phyloP scores from a whole-genome alignment of 345 rosid species.

The Clausena lansium region DNA sequence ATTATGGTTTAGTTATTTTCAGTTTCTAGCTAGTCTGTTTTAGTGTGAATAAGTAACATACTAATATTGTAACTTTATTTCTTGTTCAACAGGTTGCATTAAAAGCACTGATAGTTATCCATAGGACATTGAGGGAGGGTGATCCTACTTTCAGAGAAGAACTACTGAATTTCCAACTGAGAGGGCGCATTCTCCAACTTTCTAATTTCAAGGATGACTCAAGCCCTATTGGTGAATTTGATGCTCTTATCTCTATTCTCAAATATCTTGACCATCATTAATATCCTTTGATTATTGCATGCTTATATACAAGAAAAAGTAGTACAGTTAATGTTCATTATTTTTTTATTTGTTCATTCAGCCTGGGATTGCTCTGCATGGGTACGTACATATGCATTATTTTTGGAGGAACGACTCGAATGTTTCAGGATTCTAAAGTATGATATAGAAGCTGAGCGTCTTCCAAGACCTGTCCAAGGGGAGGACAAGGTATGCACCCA shows the following conservation, averaged over 20 bases:
- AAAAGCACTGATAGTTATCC: constrained; percentile 89
- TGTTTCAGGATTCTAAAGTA: constrained; percentile 86
- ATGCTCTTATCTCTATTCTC: background rate
- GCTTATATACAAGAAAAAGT: background rate
- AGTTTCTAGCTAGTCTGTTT: background rate
- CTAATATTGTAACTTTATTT: background rate
- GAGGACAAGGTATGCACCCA: constrained; percentile 65
- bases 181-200: constrained; percentile 85
- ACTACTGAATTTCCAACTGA: constrained; percentile 69
- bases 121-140: constrained; percentile 85
- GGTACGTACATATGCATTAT: constrained; percentile 95
- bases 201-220: constrained; percentile 98
- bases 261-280: background rate
- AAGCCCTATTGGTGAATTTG: constrained; percentile 71
- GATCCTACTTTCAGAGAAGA: constrained; percentile 96
- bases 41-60: background rate
- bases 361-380: constrained; percentile 99
- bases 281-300: background rate
- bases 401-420: constrained; percentile 93
- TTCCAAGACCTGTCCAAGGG: constrained; percentile 76
- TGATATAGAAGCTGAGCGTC: constrained; percentile 94
- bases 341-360: constrained; percentile 19
- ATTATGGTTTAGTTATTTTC: constrained; percentile 1
- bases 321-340: background rate
- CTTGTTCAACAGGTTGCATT: constrained; percentile 67